Evolutionary conservation across 192 early-diverging fungal genomes (phyloP), one percentile per base, ranked within the genome.

Genomic region (Rhizophlyctis rosea): DNA sequence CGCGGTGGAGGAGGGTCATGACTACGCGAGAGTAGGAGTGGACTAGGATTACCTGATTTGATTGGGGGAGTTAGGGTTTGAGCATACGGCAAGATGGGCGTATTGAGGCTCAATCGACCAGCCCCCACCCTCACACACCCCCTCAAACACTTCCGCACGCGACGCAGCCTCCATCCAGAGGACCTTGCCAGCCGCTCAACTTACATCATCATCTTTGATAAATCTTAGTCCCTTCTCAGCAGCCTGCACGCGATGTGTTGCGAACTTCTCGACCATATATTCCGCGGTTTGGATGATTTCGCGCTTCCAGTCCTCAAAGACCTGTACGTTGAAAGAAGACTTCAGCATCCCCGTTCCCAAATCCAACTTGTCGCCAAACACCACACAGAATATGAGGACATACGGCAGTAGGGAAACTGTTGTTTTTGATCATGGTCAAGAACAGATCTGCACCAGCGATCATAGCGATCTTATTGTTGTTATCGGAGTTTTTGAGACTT

Each of bases 11-110:
- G 4, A 99, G 68, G 23, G 82, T 62, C 87, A 96, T 93, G 13
- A 98, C 90, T 1, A 94, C 91, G 3, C 95, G 86, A 24, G 97
- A 99, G 68, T 94, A 96, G 27, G 92, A 92, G 69, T 99, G 97
- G 21, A 99, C 80, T 28, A 99, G 76, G 62, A 99, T 90, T 1
- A 86, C 81, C 70, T 87, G 61, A 24, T 2, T 54, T 27, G 14
- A 63, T n/a, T n/a, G n/a, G n/a, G n/a, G n/a, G n/a, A n/a, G n/a
- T n/a, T n/a, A n/a, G n/a, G n/a, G n/a, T n/a, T n/a, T n/a, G n/a
- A n/a, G n/a, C n/a, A n/a, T n/a, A n/a, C n/a, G n/a, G n/a, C n/a
- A n/a, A n/a, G n/a, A n/a, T n/a, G n/a, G n/a, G n/a, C n/a, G n/a
- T n/a, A n/a, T n/a, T n/a, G n/a, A n/a, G n/a, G n/a, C n/a, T n/a